These are phyloP conservation scores for Cichorium intybus DNA, from an alignment of 140 eudicot species.

Conservation along the genomic window DNA sequence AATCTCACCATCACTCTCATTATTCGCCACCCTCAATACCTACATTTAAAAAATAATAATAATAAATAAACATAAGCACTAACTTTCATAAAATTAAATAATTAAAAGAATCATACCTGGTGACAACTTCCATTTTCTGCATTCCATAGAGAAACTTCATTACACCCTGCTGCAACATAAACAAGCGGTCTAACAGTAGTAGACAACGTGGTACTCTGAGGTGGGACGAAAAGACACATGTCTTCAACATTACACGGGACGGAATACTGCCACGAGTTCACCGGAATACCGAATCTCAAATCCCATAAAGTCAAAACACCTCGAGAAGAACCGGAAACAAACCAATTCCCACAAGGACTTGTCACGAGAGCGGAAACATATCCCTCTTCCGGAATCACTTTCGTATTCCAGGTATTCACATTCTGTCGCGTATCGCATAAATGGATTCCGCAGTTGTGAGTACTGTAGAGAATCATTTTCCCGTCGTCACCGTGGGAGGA, in stretches of 20 bases:
- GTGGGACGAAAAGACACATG: conserved; percentile 85
- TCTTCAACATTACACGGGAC: conserved; percentile 66
- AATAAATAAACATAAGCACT: neutral
- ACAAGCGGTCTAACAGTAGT: conserved; percentile 80
- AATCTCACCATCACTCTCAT: conserved; percentile 57
- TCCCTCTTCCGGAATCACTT: conserved; percentile 79
- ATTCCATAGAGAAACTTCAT: conserved; percentile 96
- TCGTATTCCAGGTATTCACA: conserved; percentile 61
- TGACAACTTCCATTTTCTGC: conserved; percentile 98
- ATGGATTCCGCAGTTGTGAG: conserved; percentile 85
- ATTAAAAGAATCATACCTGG: conserved; percentile 53
- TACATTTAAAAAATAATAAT: conserved; percentile 29
- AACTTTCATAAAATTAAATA: no score
- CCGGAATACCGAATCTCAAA: conserved; percentile 86
- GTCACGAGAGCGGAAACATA: conserved; percentile 71
- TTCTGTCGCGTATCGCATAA: conserved; percentile 71
- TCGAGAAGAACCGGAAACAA: conserved; percentile 93
- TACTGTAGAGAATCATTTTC: conserved; percentile 72
- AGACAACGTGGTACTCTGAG: conserved; percentile 53
- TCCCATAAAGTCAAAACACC: conserved; percentile 98
- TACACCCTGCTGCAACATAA: conserved; percentile 96
- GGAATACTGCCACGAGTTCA: conserved; percentile 87
- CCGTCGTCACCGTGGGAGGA: conserved; percentile 56
- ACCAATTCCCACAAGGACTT: conserved; percentile 95
- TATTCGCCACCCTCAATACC: conserved; percentile 74